These are phyloP conservation scores for Dryas integrifolia DNA, from an alignment of 331 rosid species.

Conservation along the genomic window DNA sequence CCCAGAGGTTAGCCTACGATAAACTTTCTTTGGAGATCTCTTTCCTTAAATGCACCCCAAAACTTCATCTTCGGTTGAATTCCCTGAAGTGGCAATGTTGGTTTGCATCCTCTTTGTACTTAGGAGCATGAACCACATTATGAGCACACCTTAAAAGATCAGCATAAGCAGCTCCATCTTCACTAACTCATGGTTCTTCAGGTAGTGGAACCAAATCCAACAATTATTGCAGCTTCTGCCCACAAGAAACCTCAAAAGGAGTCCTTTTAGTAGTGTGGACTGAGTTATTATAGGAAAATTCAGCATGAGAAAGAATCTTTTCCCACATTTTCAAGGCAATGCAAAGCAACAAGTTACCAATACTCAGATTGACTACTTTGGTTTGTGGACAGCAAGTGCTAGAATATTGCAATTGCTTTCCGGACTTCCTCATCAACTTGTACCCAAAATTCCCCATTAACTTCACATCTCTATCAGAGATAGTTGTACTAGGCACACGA, in stretches of 20 bases:
- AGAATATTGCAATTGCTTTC: neutral
- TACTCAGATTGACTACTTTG: neutral
- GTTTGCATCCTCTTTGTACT: neutral
- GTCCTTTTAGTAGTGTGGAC: neutral
- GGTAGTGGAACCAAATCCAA: neutral
- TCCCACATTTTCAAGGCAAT: neutral
- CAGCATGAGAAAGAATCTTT: neutral
- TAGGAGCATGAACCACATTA: neutral
- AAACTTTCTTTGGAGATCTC: too few species aligned
- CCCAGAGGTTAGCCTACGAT: neutral
- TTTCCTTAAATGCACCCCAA: neutral
- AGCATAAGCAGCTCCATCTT: neutral
- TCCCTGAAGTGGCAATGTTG: neutral
- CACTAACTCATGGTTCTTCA: neutral
- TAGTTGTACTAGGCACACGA: neutral
- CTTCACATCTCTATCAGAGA: neutral
- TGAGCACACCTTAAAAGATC: neutral
- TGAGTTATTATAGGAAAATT: neutral
- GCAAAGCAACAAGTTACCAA: neutral
- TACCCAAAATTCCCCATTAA: neutral
- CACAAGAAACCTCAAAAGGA: neutral
- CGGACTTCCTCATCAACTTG: neutral
- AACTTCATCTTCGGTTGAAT: neutral
- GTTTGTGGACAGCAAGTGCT: neutral
- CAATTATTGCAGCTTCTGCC: neutral